Base-by-base conservation (phyloP, 2,329 filamentous ascomycete genomes). In the Monilinia vaccinii-corymbosi region DNA sequence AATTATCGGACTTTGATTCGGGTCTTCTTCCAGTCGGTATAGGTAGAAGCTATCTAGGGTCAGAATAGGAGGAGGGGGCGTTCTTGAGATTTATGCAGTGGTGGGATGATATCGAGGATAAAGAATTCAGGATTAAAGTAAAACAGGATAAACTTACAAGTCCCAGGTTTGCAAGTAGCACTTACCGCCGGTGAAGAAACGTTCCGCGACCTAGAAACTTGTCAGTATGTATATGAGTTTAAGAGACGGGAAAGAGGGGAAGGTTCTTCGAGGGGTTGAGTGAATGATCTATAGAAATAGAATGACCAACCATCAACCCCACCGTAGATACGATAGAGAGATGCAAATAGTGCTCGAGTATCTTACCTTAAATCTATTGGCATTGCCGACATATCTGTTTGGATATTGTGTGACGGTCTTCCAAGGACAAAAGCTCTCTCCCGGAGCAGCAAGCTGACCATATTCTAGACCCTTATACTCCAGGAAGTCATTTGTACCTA, bases 121-220 rank as follows among this genome's bases (percentile, higher is more conserved):
- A 56, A 46, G 16, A 32, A 55, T 36, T 23, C 44, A 49, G 55
- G 36, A 50, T 14, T 40, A 36, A 31, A 45, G 23, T 9, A 8
- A 38, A 47, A 44, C 13, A 50, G 23, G 50, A 2, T 6, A 18
- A 55, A 60, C 86, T 79, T 77, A 94, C 89, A 96, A 75, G 63
- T 93, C 85, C 91, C 91, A 96, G 13, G 76, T 69, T 61, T 83
- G 79, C 2, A 76, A 73, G 67, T 81, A 82, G 64, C 88, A 77
- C 53, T 89, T 76, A 32, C 74, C 79, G 3, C 71, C 68, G 38
- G 81, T 76, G 66, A 89, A 71, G 81, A 79, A 0, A 21, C 31
- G n/a, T 62, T 60, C 13, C 49, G 59, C 42, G 1, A 49, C 32
- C 56, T 53, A 55, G 3, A 25, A 16, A 16, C 14, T 8, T 34